Evolutionary conservation across 164 flowering plant genomes (phyloP), one percentile per base, ranked within the genome.

Genomic region (Brasenia schreberi): DNA sequence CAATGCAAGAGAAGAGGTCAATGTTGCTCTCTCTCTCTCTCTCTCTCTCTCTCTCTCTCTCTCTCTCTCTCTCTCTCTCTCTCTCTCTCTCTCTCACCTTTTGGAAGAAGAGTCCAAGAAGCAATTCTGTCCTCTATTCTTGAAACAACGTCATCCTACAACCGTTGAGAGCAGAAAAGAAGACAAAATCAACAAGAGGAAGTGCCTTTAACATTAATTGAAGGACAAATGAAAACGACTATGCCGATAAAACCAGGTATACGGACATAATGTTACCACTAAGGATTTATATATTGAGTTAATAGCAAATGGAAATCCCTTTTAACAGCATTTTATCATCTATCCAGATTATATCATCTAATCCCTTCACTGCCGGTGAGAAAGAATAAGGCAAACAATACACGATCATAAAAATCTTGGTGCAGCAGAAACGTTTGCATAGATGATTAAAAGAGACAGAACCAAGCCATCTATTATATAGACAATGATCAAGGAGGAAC

Each of bases 41-140:
- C 16, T 19, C 14, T 66, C 43, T 19, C 18, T 11, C 27, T 33
- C 11, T n/a, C 16, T 66, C 58, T 56, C 10, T 72, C 5, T 49
- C 64, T 64, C 43, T 66, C 58, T 56, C 10, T 72, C 5, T 19
- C 14, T 19, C 12, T 66, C 43, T 19, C 18, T 11, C 27, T 33
- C 11, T n/a, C 16, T 33, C 39, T 33, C 39, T 3, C 39, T 33
- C 4, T 33, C 3, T 23, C 78, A 92, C 97, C 97, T 70, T 65
- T 74, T 19, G 96, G 96, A 62, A 92, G 78, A 73, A 92, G 89
- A 66, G 91, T 81, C 79, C 85, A 89, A 66, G 89, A 84, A 66
- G 98, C 82, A 68, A 92, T 81, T 72, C 86, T 85, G 53, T 76
- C 79, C 79, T 90, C 98, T 59, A 92, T 80, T 17, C 67, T 68